Conservation (phyloP, 371 early-diverging fungal species). For the Apophysomyces sp. region DNA sequence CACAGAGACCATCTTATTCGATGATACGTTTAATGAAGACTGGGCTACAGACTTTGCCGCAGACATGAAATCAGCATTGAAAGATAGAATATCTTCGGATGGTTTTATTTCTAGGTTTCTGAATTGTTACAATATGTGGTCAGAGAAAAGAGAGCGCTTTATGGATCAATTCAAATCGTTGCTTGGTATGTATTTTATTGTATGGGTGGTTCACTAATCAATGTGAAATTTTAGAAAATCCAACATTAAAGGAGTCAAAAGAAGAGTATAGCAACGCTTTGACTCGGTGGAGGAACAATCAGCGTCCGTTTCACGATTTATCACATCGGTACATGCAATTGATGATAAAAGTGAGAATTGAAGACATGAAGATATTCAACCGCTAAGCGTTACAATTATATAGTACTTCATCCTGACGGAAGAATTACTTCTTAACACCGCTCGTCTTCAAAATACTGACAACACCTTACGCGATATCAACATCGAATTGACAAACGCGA, state of each 20-base stretch:
- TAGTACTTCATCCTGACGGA: conserved; percentile 12
- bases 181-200: conserved; percentile 1
- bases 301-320: background rate
- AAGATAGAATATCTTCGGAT: conserved; percentile 2
- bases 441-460: conserved; percentile 3
- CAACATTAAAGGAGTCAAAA: background rate
- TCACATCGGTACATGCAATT: conserved; percentile 1
- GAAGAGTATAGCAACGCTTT: conserved; percentile 9
- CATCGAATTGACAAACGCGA: conserved; percentile 13
- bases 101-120: background rate
- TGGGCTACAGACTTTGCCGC: background rate
- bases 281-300: conserved; percentile 7
- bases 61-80: conserved; percentile 2
- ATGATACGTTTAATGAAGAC: background rate
- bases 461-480: conserved; percentile 7
- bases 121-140: conserved; percentile 8
- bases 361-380: background rate
- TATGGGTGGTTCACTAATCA: background rate
- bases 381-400: background rate
- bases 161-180: conserved; percentile 5
- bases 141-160: background rate
- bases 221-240: background rate
- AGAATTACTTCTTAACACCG: conserved; percentile 8
- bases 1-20: background rate
- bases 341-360: conserved; percentile 5